These are phyloP conservation scores for Thuja plicata DNA, from an alignment of 83 land plant genomes.

Conservation along the genomic window DNA sequence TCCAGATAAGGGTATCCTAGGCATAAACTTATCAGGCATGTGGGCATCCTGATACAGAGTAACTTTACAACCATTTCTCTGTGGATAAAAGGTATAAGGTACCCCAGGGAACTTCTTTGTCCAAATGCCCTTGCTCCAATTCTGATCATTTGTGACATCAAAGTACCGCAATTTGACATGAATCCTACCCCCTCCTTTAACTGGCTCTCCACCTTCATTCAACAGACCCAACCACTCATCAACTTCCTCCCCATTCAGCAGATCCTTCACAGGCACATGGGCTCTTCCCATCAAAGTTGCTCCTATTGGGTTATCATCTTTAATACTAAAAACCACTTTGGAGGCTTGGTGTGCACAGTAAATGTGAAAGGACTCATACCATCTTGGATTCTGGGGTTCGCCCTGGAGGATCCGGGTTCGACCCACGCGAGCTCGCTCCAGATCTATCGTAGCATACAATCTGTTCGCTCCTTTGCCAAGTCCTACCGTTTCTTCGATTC, in stretches of 20 bases:
- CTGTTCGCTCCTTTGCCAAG: conserved; percentile 58
- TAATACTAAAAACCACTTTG: conserved; percentile 55
- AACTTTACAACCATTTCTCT: conserved; percentile 65
- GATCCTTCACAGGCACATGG: conserved; percentile 52
- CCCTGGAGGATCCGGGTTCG: conserved; percentile 51
- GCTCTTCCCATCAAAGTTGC: conserved; percentile 73
- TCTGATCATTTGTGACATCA: conserved; percentile 42
- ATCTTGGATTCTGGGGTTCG: conserved; percentile 52
- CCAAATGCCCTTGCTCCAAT: conserved; percentile 64
- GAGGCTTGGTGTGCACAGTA: conserved; percentile 68
- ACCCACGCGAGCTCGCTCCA: conserved; percentile 67
- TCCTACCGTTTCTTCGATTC: conserved; percentile 48
- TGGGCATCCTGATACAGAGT: conserved; percentile 74
- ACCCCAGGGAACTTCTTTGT: conserved; percentile 70
- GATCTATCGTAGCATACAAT: conserved; percentile 70
- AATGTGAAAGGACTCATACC: conserved; percentile 72
- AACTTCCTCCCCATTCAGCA: conserved; percentile 36
- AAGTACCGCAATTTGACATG: conserved; percentile 59
- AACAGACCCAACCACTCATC: conserved; percentile 49
- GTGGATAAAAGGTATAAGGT: conserved; percentile 69
- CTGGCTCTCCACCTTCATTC: conserved; percentile 36
- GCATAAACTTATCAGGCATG: conserved; percentile 58
- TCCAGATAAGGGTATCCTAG: conserved; percentile 34
- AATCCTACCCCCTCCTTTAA: conserved; percentile 39
- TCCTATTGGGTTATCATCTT: conserved; percentile 61